Evolutionary conservation across 805 yeast species (phyloP).

Genomic region (Candida dajiaensis): DNA sequence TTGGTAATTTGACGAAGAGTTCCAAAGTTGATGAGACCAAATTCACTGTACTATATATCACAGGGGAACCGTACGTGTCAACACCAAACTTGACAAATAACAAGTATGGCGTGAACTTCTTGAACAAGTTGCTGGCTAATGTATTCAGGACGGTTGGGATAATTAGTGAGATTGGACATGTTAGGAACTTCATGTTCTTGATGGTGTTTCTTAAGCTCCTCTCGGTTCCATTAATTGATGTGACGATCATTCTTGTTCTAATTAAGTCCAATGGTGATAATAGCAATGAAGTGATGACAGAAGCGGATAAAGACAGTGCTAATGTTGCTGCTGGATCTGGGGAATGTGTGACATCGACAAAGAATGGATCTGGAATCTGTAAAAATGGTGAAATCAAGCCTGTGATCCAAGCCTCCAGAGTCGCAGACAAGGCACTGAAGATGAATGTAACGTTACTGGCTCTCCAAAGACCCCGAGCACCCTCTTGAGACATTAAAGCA

Average conservation of each 20-base stretch:
- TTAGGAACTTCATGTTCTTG: constrained; percentile 40
- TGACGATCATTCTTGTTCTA: constrained; percentile 68
- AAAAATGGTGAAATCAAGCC: constrained; percentile 79
- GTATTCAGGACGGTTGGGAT: constrained; percentile 67
- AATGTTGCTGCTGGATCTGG: constrained; percentile 70
- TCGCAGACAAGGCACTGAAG: constrained; percentile 63
- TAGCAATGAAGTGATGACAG: constrained; percentile 63
- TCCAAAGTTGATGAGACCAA: constrained; percentile 61
- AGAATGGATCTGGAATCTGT: constrained; percentile 83
- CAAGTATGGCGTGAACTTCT: constrained; percentile 60
- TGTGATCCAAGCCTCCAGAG: constrained; percentile 87
- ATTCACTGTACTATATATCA: constrained; percentile 49
- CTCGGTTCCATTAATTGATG: constrained; percentile 44
- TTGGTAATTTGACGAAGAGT: constrained; percentile 72
- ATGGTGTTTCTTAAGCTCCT: constrained; percentile 73
- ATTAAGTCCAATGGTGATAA: constrained; percentile 80
- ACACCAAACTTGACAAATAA: constrained; percentile 55
- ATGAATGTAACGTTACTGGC: constrained; percentile 78
- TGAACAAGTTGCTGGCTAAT: constrained; percentile 52
- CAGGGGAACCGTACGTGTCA: constrained; percentile 61
- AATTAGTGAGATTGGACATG: constrained; percentile 55
- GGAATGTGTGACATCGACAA: constrained; percentile 76
- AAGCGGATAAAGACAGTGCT: constrained; percentile 60
- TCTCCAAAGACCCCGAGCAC: constrained; percentile 63
- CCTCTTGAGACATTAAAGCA: constrained; percentile 62